Evolutionary conservation across 352 stramenopile species (phyloP).

Genomic region (Globisporangium echinulatum): DNA sequence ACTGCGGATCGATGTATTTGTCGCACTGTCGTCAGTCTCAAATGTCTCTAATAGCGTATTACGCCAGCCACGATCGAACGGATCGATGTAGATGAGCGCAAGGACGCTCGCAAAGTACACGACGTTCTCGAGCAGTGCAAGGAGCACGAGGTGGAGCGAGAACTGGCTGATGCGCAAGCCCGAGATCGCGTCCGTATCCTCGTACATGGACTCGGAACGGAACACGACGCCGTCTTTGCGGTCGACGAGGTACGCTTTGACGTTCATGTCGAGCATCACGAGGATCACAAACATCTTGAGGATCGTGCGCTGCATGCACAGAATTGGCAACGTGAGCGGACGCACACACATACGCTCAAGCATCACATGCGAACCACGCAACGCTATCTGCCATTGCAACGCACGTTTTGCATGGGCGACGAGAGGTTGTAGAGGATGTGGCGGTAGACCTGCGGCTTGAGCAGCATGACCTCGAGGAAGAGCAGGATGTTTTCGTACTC

Average conservation of each 20-base stretch:
- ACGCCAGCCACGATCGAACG: constrained; percentile 44
- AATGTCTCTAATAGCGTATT: constrained; percentile 7
- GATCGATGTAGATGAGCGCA: constrained; percentile 40
- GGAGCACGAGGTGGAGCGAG: constrained; percentile 66
- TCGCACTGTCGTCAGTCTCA: not conserved
- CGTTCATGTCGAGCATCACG: constrained; percentile 83
- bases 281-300: constrained; percentile 74
- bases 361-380: no score
- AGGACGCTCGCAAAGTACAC: constrained; percentile 52
- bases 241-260: constrained; percentile 80
- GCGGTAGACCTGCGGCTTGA: constrained; percentile 81
- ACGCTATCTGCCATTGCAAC: not conserved
- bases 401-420: constrained; percentile 27
- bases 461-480: constrained; percentile 81
- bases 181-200: constrained; percentile 30
- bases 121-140: constrained; percentile 68
- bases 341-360: not conserved
- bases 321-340: no score
- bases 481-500: constrained; percentile 83
- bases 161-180: constrained; percentile 66
- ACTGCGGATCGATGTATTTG: not conserved
- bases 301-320: constrained; percentile 29
- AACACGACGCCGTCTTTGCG: constrained; percentile 52
- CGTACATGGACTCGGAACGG: constrained; percentile 53
- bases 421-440: constrained; percentile 80